These are phyloP conservation scores for Cutaneotrichosporon sp. DNA, from an alignment of 1,284 basidiomycete species.

Conservation along the genomic window DNA sequence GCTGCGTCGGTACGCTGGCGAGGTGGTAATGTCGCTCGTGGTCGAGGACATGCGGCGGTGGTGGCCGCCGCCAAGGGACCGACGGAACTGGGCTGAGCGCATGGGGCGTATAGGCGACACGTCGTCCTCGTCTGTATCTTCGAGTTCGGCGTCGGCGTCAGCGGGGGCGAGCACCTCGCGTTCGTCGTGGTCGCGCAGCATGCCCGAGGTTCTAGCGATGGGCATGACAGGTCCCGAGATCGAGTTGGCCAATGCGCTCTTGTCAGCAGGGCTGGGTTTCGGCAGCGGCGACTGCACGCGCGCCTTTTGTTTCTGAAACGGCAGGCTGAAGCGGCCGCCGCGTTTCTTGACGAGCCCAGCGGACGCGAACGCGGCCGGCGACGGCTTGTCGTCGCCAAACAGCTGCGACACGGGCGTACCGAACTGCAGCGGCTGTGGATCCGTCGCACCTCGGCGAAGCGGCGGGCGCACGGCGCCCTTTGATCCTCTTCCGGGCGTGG, in stretches of 20 bases:
- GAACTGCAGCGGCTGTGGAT: constrained; percentile 15
- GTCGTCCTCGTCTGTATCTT: constrained; percentile 15
- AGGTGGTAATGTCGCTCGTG: constrained; percentile 14
- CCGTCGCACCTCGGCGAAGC: constrained; percentile 35
- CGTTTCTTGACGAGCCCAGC: constrained; percentile 46
- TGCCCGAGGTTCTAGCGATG: too few species aligned
- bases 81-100: constrained; percentile 6
- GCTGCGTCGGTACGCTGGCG: constrained; percentile 4
- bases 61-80: constrained; percentile 3
- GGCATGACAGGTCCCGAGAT: too few species aligned
- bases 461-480: constrained; percentile 15
- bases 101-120: constrained; percentile 14
- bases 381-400: constrained; percentile 42
- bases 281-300: constrained; percentile 7
- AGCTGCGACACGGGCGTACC: constrained; percentile 31
- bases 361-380: constrained; percentile 45
- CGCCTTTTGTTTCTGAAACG: constrained; percentile 24
- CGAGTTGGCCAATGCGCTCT: too few species aligned
- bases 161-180: constrained; percentile 1
- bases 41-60: constrained; percentile 17
- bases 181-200: not conserved
- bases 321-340: constrained; percentile 29
- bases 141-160: not conserved
- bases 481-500: too few species aligned
- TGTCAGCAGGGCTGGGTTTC: not conserved